Percentiles rank a stretch among this genome's conserved stretches.
These are phyloP conservation scores for Trametopsis cervina DNA, from an alignment of 768 basidiomycete genomes.

Conservation along the genomic window DNA sequence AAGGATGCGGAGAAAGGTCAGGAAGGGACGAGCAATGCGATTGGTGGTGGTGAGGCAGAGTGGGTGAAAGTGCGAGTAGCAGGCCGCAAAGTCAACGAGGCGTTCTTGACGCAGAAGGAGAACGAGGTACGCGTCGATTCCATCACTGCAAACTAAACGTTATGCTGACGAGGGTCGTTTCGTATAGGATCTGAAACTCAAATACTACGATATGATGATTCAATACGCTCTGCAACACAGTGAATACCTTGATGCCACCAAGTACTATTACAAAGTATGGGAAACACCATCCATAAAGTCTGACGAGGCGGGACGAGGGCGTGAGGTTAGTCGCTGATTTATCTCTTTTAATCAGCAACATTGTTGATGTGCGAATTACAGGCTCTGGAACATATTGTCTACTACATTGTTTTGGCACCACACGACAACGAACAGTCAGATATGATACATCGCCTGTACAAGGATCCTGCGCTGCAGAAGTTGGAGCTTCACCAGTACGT, in stretches of 20 bases:
- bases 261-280: conserved; percentile 95
- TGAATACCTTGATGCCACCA: conserved; percentile 88
- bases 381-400: conserved; percentile 93
- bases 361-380: conserved; percentile 23
- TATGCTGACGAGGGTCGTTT: too few relatives aligned
- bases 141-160: too few relatives aligned
- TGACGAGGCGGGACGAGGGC: conserved; percentile 65
- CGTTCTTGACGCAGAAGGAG: conserved; percentile 80
- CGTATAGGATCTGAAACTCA: conserved; percentile 87
- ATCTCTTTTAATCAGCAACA: neutral
- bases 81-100: conserved; percentile 89
- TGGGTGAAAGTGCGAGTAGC: conserved; percentile 93
- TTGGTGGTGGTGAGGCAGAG: conserved; percentile 75
- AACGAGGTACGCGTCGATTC: conserved; percentile 84
- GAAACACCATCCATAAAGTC: conserved; percentile 92
- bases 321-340: conserved; percentile 55
- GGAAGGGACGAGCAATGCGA: conserved; percentile 50
- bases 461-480: conserved; percentile 72
- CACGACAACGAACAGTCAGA: conserved; percentile 97
- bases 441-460: conserved; percentile 84
- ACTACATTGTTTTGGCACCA: conserved; percentile 88
- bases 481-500: conserved; percentile 78
- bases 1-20: conserved; percentile 64
- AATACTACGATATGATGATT: conserved; percentile 95
- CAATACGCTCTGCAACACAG: conserved; percentile 82